A percentile compares a stretch with the other conserved stretches of the same genome.
These are phyloP conservation scores for Vigna hirtella DNA, from an alignment of 306 rosid genomes.

Conservation along the genomic window DNA sequence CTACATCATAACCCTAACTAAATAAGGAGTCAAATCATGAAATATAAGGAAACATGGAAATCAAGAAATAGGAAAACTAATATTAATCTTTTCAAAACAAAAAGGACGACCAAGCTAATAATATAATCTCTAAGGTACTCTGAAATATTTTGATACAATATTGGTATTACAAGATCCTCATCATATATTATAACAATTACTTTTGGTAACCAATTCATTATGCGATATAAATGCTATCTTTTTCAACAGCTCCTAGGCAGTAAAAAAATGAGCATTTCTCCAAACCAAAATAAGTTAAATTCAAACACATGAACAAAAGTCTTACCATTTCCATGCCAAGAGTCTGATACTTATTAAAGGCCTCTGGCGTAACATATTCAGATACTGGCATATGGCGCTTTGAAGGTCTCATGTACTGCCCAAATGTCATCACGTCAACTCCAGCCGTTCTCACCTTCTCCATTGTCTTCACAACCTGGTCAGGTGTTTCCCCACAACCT, in stretches of 20 bases:
- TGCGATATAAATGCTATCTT: not conserved
- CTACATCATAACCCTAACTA: not conserved
- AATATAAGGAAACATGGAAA: not conserved
- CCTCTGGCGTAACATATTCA: conserved; percentile 95
- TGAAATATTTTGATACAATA: not conserved
- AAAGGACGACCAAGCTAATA: not conserved
- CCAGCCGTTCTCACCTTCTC: conserved; percentile 99
- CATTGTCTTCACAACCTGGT: conserved; percentile 94
- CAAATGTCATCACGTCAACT: conserved; percentile 97
- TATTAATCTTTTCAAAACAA: not conserved
- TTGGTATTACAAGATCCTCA: not conserved
- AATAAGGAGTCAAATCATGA: not conserved
- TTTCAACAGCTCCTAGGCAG: not conserved
- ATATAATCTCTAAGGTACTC: not conserved
- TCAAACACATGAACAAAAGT: conserved; percentile 16
- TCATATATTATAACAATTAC: not conserved
- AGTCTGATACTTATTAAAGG: conserved; percentile 80
- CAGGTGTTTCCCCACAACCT: conserved; percentile 98
- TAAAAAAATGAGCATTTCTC: no score
- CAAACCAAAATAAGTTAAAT: not conserved
- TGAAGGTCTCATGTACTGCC: conserved; percentile 98
- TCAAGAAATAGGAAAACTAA: not conserved
- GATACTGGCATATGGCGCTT: conserved; percentile 98
- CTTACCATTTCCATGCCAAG: conserved; percentile 97
- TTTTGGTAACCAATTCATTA: not conserved